Evolutionary conservation across 108 stramenopile species (phyloP), one percentile per base, ranked within the genome.

Genomic region (Cyclotella atomus): DNA sequence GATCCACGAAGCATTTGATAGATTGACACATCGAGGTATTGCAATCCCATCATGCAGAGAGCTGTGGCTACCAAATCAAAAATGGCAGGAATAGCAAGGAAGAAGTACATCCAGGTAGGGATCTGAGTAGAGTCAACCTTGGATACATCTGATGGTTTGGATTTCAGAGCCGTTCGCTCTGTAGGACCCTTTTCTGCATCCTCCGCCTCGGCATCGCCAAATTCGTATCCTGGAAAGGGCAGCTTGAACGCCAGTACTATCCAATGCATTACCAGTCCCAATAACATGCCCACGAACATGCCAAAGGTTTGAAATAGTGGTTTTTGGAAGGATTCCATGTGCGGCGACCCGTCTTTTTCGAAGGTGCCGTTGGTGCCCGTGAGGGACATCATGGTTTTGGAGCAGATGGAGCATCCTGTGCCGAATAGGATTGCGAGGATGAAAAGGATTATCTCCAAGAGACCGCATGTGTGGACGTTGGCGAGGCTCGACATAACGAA

Each of bases 271-370:
- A 83, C 53, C n/a, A 97, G 57, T 24, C 88, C 93, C 55, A 88
- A 91, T 44, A 77, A 25, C 93, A 95, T 97, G 23, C 93, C 96
- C n/a, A 97, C 70, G 69, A 97, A 97, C 96, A 97, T 97, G 19
- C 93, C 93, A 67, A 93, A 92, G 2, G 96, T 95, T 67, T 88
- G 88, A 68, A 91, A 89, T 3, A 93, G 52, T 19, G 88, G 90
- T 55, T 92, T 93, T 10, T 68, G 55, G 68, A 97, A 97, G 2
- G 66, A 25, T 68, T 94, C 92, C 28, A 70, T 52, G 41, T 79
- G 27, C 0, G 65, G 56, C 0, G 46, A 46, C 6, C 71, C 89
- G n/a, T 88, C 87, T n/a, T 76, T 70, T 46, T 87, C 92, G 43
- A 78, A 33, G 4, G 65, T 68, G 10, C 71, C 71, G 65, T 72